Conservation (phyloP, 2,329 filamentous ascomycete species). For the Cladobotryum mycophilum region DNA sequence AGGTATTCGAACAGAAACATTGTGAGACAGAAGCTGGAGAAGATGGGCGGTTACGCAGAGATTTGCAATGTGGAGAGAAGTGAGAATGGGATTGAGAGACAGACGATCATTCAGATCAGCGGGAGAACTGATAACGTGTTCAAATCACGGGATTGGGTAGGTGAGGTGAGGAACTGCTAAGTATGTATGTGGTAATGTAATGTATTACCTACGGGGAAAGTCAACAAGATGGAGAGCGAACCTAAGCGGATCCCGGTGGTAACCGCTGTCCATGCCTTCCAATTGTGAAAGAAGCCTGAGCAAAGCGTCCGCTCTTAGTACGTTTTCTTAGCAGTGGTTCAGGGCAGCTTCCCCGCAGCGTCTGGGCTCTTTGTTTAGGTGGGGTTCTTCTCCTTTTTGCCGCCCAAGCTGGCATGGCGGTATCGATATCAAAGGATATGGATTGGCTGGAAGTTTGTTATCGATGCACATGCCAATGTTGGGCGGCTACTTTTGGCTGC, state of each 20-base stretch:
- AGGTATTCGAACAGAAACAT: constrained; percentile 53
- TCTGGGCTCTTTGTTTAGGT: background rate
- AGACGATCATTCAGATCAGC: background rate
- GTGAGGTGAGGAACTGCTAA: background rate
- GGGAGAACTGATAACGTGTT: background rate
- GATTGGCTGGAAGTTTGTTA: no score
- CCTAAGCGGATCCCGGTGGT: background rate
- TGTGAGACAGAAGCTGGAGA: background rate
- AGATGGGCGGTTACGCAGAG: background rate
- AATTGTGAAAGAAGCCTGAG: background rate
- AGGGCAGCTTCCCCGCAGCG: background rate
- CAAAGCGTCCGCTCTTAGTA: background rate
- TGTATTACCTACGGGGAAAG: background rate
- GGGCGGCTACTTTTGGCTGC: no score
- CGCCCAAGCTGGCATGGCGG: no score
- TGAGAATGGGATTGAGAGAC: background rate
- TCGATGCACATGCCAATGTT: no score
- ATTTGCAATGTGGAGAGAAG: background rate
- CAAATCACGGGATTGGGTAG: background rate
- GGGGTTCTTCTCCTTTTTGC: background rate
- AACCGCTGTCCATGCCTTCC: background rate
- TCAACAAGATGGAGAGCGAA: background rate
- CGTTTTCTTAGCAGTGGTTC: background rate
- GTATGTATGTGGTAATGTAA: background rate
- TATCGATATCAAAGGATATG: no score